phyloP scores from a whole-genome alignment of 768 basidiomycete species.

The Guyanaporus albipodus region DNA sequence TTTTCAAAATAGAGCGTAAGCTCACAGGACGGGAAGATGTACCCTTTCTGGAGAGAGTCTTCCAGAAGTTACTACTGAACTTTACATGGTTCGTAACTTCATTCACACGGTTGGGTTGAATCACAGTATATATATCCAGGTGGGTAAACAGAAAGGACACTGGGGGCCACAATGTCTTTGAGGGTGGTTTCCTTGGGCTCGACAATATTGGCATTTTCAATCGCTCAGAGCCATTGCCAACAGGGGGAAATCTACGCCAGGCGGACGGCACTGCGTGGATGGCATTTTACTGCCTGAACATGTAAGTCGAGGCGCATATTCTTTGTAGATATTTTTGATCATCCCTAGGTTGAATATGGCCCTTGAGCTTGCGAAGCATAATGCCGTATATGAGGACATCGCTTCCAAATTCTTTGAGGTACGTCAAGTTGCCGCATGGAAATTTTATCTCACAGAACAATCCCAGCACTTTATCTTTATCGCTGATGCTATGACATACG shows the following conservation, averaged over 20 bases:
- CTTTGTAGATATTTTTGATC: conserved; percentile 1
- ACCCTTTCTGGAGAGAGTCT: conserved; percentile 92
- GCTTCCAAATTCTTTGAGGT: conserved; percentile 97
- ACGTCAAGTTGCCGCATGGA: conserved; percentile 3
- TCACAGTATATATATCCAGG: conserved; percentile 38
- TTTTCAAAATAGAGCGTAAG: conserved; percentile 99
- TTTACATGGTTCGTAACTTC: conserved; percentile 76
- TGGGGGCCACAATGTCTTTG: conserved; percentile 94
- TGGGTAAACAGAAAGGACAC: conserved; percentile 99
- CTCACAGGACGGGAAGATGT: conserved; percentile 88
- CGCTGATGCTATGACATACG: conserved; percentile 96
- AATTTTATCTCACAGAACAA: conserved; percentile 13
- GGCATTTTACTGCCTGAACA: conserved; percentile 98
- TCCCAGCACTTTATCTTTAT: conserved; percentile 94
- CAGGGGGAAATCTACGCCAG: conserved; percentile 90
- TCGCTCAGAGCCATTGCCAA: conserved; percentile 93
- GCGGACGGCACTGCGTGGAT: conserved; percentile 99
- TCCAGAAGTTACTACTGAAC: conserved; percentile 95
- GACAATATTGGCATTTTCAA: conserved; percentile 99
- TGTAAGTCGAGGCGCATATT: conserved; percentile 47
- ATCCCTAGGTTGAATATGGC: conserved; percentile 85
- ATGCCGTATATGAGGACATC: conserved; percentile 96
- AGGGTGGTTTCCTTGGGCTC: conserved; percentile 95
- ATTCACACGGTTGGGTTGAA: not conserved
- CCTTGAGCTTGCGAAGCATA: conserved; percentile 95